Base-by-base conservation (phyloP, 305 asterid species). In the Euphrasia arctica region DNA sequence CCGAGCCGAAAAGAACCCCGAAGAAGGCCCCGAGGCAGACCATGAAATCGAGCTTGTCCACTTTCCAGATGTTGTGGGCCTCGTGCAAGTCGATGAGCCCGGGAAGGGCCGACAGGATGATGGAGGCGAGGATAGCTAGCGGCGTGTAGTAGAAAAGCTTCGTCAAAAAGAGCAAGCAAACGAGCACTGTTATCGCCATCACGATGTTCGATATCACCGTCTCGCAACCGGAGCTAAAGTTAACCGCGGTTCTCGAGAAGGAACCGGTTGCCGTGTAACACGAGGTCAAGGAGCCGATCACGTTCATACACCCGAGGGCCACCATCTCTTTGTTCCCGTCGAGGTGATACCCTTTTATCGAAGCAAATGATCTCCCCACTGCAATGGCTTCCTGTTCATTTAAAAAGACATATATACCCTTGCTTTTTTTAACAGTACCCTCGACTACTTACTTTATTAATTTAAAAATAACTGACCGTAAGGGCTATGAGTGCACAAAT, bases 271-370 rank as follows among this genome's bases (percentile, higher is more conserved):
- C 86, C 3, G 83, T 74, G 72, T 89, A 89, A 69, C 96, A 89
- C 8, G 96, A 89, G 54, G 95, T 84, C 54, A 86, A 66, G 57
- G 96, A 89, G 62, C 96, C 96, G 9, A 79, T 71, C 3, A 89
- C 29, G 76, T 89, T 89, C 93, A 84, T 86, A 51, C 74, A 79
- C 9, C 96, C 96, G 85, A 86, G 83, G 70, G 96, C 89, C 1
- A 80, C 73, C 96, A 89, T 89, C 77, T 89, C 96, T 68, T 89
- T 89, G 89, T 86, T 86, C 18, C 96, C 96, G 70, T 89, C 95
- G 9, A 89, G 69, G 45, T 83, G 84, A 75, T 90, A 87, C 10
- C 95, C 97, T 82, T 77, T 89, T 10, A 87, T 77, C 14, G 93
- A 77, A 2, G 97, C 97, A 49, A 89, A 89, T 41, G 95, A 85